Evolutionary conservation across 2,329 filamentous ascomycete genomes (phyloP), one percentile per base, ranked within the genome.

Genomic region (Cladophialophora carrionii): DNA sequence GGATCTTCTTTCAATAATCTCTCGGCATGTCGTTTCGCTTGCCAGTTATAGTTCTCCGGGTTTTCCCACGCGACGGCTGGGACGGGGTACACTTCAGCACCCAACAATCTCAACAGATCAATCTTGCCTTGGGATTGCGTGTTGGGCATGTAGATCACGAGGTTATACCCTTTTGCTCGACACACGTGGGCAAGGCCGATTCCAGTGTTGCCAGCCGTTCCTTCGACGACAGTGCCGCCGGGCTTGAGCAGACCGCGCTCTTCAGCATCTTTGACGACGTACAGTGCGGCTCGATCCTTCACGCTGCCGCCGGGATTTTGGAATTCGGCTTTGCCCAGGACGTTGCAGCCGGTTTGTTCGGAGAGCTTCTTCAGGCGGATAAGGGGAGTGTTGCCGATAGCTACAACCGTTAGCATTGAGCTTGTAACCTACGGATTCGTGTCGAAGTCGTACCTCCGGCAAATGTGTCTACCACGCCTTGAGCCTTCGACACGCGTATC

Each of bases 61-160:
- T 98, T 91, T 69, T 98, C 93, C 74, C 96, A 98, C 3, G 95
- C 89, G 17, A 98, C 95, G 7, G 94, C 95, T 17, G 95, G 95
- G 0, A 99, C 95, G 20, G 95, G 93, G 80, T 96, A 90, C 37
- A 99, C 95, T 78, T 98, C 93, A 29, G 95, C 95, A 70, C 95
- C 95, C 9, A 99, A 85, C 41, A 98, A 83, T 8, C 94, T 86
- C 70, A 99, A 83, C 60, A 99, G 85, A 78, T 98, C 95, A 76
- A 99, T 91, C 83, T 99, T 99, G 76, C 93, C 95, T 80, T 96
- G 94, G 22, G 93, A 96, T 81, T 98, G 95, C 56, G 94, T 98
- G 83, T 99, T 90, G 73, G 95, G 95, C 95, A 99, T 98, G 87
- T 98, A 99, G 76, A 99, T 99, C 75, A 98, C 93, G 57, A 96